phyloP scores from a whole-genome alignment of 306 rosid species.

The Castanea crenata region DNA sequence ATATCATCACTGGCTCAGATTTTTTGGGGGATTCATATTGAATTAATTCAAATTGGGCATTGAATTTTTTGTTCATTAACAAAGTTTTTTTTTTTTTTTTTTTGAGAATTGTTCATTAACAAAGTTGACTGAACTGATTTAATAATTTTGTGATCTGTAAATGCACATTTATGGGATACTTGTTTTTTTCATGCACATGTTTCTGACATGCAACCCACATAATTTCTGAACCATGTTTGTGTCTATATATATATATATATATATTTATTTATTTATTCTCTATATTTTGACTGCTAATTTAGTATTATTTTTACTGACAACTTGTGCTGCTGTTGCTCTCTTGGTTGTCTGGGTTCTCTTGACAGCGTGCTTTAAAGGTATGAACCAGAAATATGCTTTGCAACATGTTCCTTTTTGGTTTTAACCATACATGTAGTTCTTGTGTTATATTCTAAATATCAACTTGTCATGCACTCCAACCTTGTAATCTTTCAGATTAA shows the following conservation, averaged over 20 bases:
- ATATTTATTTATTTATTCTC: no score
- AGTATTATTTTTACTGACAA: not conserved
- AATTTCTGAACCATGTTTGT: not conserved
- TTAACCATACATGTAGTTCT: not conserved
- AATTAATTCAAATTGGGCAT: not conserved
- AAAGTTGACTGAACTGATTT: no score
- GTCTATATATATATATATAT: no score
- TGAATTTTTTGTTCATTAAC: no score
- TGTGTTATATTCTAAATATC: conserved; percentile 5
- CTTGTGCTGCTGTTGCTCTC: conserved; percentile 24
- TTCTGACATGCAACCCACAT: not conserved
- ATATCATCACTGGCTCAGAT: not conserved
- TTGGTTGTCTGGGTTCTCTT: conserved; percentile 28
- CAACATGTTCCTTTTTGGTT: conserved; percentile 9
- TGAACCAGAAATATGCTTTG: not conserved
- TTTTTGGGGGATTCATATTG: not conserved
- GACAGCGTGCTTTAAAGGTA: conserved; percentile 90
- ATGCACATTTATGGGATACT: not conserved
- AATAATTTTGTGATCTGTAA: not conserved
- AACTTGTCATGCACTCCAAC: conserved; percentile 17
- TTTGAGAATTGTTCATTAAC: no score
- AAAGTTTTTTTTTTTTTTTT: no score
- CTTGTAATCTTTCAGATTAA: conserved; percentile 56
- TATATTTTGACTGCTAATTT: not conserved
- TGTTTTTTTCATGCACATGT: not conserved